A percentile compares a stretch with the other conserved stretches of the same genome.
Conservation (phyloP, 306 rosid genomes). For the Clitoria ternatea region DNA sequence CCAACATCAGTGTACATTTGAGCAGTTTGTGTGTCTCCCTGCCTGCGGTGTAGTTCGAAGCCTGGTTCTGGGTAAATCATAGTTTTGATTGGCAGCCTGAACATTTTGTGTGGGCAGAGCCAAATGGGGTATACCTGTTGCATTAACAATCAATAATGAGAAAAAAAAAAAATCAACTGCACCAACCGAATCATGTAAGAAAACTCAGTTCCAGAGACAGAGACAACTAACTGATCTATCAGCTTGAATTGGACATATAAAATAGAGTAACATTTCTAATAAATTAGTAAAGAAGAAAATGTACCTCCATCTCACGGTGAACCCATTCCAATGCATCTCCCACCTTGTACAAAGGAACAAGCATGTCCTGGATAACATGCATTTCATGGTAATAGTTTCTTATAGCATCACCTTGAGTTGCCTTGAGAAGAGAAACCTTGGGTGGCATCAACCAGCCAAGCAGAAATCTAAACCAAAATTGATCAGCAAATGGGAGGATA, state of each 20-base stretch:
- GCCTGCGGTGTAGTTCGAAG: slow-evolving; percentile 77
- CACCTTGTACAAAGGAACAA: slow-evolving; percentile 87
- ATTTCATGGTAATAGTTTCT: slow-evolving; percentile 94
- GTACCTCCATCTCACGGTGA: slow-evolving; percentile 95
- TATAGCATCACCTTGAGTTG: slow-evolving; percentile 96
- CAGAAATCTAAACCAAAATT: slow-evolving; percentile 83
- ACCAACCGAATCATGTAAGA: neutral
- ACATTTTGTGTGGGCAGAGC: slow-evolving; percentile 93
- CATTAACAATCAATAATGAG: neutral
- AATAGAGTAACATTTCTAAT: neutral
- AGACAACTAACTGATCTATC: neutral
- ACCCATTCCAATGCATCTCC: slow-evolving; percentile 97
- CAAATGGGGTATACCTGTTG: slow-evolving; percentile 84
- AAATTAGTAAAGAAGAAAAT: slow-evolving; percentile 7
- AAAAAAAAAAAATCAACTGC: neutral
- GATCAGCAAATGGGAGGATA: slow-evolving; percentile 94
- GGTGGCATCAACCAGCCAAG: slow-evolving; percentile 99
- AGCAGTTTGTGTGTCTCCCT: slow-evolving; percentile 82
- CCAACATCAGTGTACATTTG: slow-evolving; percentile 98
- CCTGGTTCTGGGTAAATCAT: slow-evolving; percentile 88
- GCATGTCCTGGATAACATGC: slow-evolving; percentile 97
- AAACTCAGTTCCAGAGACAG: neutral
- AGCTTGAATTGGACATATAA: slow-evolving; percentile 9
- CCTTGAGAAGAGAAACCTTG: slow-evolving; percentile 92
- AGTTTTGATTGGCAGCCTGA: slow-evolving; percentile 67